Evolutionary conservation across 768 basidiomycete species (phyloP).

Genomic region (Cubamyces sp.): DNA sequence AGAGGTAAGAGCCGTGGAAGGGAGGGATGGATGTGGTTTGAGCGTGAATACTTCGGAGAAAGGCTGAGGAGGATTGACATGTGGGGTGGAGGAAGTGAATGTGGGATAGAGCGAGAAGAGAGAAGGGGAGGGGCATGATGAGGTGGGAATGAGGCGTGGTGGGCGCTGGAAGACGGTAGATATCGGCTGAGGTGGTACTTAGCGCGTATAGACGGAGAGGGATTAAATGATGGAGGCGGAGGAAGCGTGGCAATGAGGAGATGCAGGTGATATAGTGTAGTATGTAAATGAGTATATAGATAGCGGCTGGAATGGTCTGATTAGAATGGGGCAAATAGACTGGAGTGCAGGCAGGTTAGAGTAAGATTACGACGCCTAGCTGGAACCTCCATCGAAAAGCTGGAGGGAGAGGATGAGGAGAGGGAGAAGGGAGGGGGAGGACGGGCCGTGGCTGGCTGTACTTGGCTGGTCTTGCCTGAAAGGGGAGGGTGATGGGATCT

Average conservation of each 20-base stretch:
- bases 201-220: background rate
- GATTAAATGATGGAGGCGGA: background rate
- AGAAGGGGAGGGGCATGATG: too few relatives aligned
- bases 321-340: too few relatives aligned
- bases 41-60: too few relatives aligned
- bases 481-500: slow-evolving; percentile 1
- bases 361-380: background rate
- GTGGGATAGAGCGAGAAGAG: too few relatives aligned
- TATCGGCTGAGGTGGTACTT: background rate
- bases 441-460: slow-evolving; percentile 3
- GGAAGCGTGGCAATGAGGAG: background rate
- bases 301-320: background rate
- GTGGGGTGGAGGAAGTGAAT: too few relatives aligned
- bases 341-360: too few relatives aligned
- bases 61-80: too few relatives aligned
- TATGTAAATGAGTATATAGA: background rate
- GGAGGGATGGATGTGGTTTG: too few relatives aligned
- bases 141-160: background rate
- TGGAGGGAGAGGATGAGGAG: background rate
- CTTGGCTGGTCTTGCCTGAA: too few relatives aligned
- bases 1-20: too few relatives aligned
- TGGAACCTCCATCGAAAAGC: too few relatives aligned
- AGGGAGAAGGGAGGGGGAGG: background rate
- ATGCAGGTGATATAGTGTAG: background rate
- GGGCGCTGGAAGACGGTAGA: background rate